These are phyloP conservation scores for Spiromastix sp. DNA, from an alignment of 2,329 filamentous ascomycete species.

Conservation along the genomic window DNA sequence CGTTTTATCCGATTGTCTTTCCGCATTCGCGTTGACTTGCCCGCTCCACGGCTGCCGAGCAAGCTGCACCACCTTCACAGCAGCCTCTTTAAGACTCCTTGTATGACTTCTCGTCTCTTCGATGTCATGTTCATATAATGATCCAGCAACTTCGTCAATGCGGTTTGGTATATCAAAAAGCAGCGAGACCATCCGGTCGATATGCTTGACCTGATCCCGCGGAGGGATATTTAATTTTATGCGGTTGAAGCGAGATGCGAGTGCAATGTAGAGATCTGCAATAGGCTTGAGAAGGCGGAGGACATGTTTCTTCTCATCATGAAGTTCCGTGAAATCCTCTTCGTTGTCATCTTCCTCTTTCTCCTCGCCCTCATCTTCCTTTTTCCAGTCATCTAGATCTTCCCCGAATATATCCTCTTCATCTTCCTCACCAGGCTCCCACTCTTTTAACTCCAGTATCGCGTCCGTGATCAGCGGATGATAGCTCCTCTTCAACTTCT, in stretches of 20 bases:
- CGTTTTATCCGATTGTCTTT: conserved; percentile 26
- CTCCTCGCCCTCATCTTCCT: conserved; percentile 13
- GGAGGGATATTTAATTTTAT: conserved; percentile 15
- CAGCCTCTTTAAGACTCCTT: conserved; percentile 26
- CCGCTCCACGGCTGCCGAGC: conserved; percentile 64
- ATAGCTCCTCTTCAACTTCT: conserved; percentile 64
- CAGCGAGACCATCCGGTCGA: conserved; percentile 26
- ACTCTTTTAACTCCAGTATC: conserved; percentile 76
- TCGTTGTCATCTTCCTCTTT: conserved; percentile 16
- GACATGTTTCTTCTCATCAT: conserved; percentile 30
- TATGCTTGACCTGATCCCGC: conserved; percentile 14
- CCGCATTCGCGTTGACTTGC: conserved; percentile 45
- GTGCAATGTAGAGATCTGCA: conserved; percentile 33
- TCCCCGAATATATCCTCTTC: conserved; percentile 39
- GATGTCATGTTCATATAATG: conserved; percentile 32
- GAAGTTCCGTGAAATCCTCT: conserved; percentile 21
- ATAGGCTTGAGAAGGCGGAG: conserved; percentile 34
- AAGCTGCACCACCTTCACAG: conserved; percentile 59
- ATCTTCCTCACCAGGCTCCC: conserved; percentile 62
- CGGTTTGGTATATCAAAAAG: conserved; percentile 29
- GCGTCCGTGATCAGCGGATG: conserved; percentile 69
- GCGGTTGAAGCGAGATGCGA: conserved; percentile 32
- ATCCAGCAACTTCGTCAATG: conserved; percentile 37
- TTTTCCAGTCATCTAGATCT: conserved; percentile 22
- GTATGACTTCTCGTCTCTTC: conserved; percentile 24